Evolutionary conservation across 2,329 filamentous ascomycete genomes (phyloP).

Genomic region (Zymoseptoria pseudotritici): DNA sequence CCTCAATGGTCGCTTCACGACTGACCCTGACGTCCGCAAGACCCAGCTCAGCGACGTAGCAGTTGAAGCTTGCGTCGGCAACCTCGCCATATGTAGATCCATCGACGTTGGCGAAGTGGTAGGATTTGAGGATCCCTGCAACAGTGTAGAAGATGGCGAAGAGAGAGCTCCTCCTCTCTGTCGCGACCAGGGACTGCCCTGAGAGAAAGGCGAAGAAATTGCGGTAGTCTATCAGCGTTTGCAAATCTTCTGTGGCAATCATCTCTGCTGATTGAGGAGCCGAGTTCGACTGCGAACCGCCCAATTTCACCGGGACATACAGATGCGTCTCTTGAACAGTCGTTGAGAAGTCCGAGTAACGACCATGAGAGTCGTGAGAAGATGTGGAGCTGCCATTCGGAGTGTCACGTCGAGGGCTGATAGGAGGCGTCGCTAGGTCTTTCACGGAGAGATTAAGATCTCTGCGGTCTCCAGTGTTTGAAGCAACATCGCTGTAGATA

Average conservation of each 20-base stretch:
- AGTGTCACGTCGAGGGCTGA: conserved; percentile 16
- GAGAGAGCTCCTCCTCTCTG: conserved; percentile 45
- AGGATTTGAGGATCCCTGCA: conserved; percentile 49
- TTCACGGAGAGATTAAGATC: conserved; percentile 24
- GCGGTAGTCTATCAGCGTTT: conserved; percentile 52
- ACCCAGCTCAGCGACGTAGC: conserved; percentile 68
- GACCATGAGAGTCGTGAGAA: conserved; percentile 32
- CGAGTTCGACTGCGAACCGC: conserved; percentile 25
- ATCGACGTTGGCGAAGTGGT: conserved; percentile 55
- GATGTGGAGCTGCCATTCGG: conserved; percentile 22
- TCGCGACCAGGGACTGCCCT: conserved; percentile 55
- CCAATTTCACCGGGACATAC: conserved; percentile 51
- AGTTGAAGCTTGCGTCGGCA: conserved; percentile 57
- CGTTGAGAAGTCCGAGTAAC: conserved; percentile 42
- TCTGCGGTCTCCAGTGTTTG: conserved; percentile 24
- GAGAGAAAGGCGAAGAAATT: conserved; percentile 58
- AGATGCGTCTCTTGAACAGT: conserved; percentile 48
- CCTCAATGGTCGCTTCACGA: conserved; percentile 82
- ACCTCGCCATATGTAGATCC: conserved; percentile 58
- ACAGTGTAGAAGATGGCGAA: conserved; percentile 57
- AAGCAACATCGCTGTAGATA: conserved; percentile 36
- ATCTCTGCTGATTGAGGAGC: conserved; percentile 19
- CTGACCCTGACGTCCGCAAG: conserved; percentile 75
- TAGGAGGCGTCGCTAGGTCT: conserved; percentile 24
- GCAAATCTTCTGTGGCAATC: conserved; percentile 41